Evolutionary conservation across 257 asterid genomes (phyloP), one percentile per base, ranked within the genome.

Genomic region (Leonotis leonurus): DNA sequence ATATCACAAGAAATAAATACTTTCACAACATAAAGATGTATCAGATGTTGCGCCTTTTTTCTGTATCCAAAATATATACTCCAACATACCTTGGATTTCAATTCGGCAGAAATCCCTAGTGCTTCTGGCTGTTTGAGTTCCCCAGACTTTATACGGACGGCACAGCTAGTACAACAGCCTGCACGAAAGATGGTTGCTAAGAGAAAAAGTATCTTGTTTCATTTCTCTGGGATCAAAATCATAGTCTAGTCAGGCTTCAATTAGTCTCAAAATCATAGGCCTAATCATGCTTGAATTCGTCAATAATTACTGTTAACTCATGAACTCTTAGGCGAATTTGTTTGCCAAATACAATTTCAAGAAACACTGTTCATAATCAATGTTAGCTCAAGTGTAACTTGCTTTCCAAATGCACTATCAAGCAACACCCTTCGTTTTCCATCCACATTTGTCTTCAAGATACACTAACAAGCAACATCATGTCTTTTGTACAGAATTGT

Each of bases 131-230:
- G 98, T 75, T 87, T 84, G 60, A 92, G 80, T 73, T 91, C 63
- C 65, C 96, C 98, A 48, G 97, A 84, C 82, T 84, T 92, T 37
- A 89, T 83, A 70, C 97, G 95, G 26, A 92, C 98, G 5, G 97
- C 98, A 70, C 98, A 89, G 70, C 97, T 89, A 35, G 98, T 89
- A 71, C 98, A 92, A 55, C 98, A 92, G 46, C 98, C 98, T 92
- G 83, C 70, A 59, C 50, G 57, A 77, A 13, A 45, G 54, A 26
- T 56, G 29, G 48, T 58, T 73, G 29, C 35, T 17, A 18, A 32
- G 20, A 33, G 54, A 21, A 20, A n/a, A 41, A 71, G 58, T 20
- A 4, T 32, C 49, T 17, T n/a, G 60, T 37, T 50, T 45, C 49
- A 32, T 40, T 11, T 25, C 17, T 62, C 30, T 3, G 37, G 56